A percentile compares a stretch with the other conserved stretches of the same genome.
phyloP scores from a whole-genome alignment of 305 asterid species.

The Fraxinus velutina region DNA sequence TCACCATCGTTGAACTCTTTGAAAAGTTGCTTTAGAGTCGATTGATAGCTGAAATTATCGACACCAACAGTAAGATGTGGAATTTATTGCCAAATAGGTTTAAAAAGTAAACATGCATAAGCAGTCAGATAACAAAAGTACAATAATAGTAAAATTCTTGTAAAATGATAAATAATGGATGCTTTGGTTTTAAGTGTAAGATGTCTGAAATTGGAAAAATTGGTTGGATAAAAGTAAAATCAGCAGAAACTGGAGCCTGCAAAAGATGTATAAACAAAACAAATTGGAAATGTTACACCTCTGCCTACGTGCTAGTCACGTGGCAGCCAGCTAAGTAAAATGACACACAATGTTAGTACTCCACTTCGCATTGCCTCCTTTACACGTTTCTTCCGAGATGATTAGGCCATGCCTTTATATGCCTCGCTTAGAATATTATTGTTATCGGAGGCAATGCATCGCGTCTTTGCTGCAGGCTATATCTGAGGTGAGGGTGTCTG shows the following conservation, averaged over 20 bases:
- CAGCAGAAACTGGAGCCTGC: background rate
- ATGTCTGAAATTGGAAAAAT: background rate
- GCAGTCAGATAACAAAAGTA: constrained; percentile 5
- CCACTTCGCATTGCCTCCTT: background rate
- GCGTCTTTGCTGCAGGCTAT: background rate
- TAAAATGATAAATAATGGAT: background rate
- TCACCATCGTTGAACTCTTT: constrained; percentile 51
- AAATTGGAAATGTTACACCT: background rate
- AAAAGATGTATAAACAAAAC: background rate
- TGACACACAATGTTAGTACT: background rate
- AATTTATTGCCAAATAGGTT: constrained; percentile 19
- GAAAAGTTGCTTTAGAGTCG: constrained; percentile 80
- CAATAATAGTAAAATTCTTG: background rate
- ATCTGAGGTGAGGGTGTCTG: background rate
- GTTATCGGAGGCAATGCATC: background rate
- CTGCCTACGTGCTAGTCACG: background rate
- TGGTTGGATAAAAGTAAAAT: background rate
- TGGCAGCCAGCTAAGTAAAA: background rate
- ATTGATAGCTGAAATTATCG: constrained; percentile 67
- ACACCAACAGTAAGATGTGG: constrained; percentile 9
- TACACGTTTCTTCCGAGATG: background rate
- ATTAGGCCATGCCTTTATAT: background rate
- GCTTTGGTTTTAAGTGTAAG: background rate
- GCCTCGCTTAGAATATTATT: background rate
- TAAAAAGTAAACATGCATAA: background rate